Evolutionary conservation across 805 yeast genomes (phyloP), one percentile per base, ranked within the genome.

Genomic region (Wickerhamomyces bovis): DNA sequence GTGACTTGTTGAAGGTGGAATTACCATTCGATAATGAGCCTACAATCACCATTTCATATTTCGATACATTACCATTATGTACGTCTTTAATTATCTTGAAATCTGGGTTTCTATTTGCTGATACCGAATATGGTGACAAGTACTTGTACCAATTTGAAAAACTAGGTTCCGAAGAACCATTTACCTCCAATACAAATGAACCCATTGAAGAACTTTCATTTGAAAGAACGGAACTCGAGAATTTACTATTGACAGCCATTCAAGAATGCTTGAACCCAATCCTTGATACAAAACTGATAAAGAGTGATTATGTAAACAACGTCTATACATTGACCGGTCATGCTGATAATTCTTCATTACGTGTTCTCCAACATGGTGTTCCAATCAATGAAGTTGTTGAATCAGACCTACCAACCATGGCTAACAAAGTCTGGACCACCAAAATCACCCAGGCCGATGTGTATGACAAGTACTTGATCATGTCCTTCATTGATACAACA

Each of bases 61-160:
- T 92, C 63, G 97, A 87, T 58, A 75, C 95, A 0, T 72, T 87
- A 31, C 85, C 89, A 2, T 62, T 74, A 1, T 75, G 85, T 22
- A 69, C 71, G 19, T 60, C 73, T 6, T 55, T 92, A 12, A 68
- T 73, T 36, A 78, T 92, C 38, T 72, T 89, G 51, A 83, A 76
- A 52, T 75, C 85, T 7, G 99, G 98, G 0, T 85, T 80, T 53
- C 56, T 92, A 33, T 86, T 79, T 61, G 85, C 83, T 1, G 81
- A 82, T 50, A 68, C 80, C 9, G 83, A 83, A 47, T 63, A 69
- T 47, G 80, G 83, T 25, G 81, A 83, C 56, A 86, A 83, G 55
- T 63, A 69, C 18, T 68, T 86, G n/a, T 87, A 82, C 57, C 96
- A 89, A 61, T 85, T 92, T 56, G 88, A 84, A 51, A 76, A 76